Conservation (phyloP, 2,329 filamentous ascomycete genomes). For the Colletotrichum sp. region DNA sequence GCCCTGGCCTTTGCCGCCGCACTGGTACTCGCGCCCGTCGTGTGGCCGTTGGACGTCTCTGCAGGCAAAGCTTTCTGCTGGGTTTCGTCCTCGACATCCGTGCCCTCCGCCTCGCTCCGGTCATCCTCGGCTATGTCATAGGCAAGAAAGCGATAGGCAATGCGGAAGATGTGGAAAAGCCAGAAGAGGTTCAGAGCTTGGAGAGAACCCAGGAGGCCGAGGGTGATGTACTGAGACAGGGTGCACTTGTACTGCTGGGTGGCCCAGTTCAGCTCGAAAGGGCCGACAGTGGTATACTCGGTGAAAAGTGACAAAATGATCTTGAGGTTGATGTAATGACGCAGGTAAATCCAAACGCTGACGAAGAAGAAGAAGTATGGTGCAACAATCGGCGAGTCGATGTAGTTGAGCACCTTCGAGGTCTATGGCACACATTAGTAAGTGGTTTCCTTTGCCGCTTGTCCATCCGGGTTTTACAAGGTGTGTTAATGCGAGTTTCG, state of each 20-base stretch:
- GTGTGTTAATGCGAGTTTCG: neutral
- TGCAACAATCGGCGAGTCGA: constrained; percentile 78
- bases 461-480: neutral
- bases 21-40: constrained; percentile 8
- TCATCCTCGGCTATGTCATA: constrained; percentile 71
- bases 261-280: constrained; percentile 79
- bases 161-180: constrained; percentile 78
- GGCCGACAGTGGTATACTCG: constrained; percentile 76
- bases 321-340: constrained; percentile 82
- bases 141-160: constrained; percentile 73
- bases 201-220: constrained; percentile 66
- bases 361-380: constrained; percentile 89
- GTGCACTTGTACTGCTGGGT: constrained; percentile 79
- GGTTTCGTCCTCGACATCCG: constrained; percentile 48
- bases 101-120: constrained; percentile 72
- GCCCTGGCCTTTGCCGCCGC: neutral
- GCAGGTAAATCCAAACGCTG: constrained; percentile 84
- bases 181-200: constrained; percentile 83
- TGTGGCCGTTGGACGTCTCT: constrained; percentile 13
- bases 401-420: constrained; percentile 90
- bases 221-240: constrained; percentile 72
- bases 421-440: constrained; percentile 56
- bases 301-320: constrained; percentile 79
- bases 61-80: constrained; percentile 20
- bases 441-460: neutral